These are phyloP conservation scores for Panicum hallii DNA, from an alignment of 202 grass and related monocot species.

Conservation along the genomic window DNA sequence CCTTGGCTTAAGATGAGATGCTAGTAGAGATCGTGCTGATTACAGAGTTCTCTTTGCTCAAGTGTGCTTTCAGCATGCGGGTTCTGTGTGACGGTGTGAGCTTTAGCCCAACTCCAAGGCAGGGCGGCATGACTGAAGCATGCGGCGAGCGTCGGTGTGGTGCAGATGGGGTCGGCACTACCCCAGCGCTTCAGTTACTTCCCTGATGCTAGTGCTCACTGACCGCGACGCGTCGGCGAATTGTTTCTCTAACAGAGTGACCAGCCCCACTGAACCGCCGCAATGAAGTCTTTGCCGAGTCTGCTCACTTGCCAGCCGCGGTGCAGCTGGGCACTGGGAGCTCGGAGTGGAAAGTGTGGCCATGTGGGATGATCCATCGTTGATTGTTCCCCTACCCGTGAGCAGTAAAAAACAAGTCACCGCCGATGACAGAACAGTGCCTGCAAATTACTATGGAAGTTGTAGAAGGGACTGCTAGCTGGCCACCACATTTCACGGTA, in stretches of 20 bases:
- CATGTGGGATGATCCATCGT: slow-evolving; percentile 5
- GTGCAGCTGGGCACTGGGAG: slow-evolving; percentile 16
- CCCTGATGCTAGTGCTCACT: not conserved
- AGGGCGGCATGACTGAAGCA: slow-evolving; percentile 13
- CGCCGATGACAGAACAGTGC: not conserved
- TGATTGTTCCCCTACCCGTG: not conserved
- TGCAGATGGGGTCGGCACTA: not conserved
- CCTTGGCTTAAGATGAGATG: slow-evolving; percentile 6
- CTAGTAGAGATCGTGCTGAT: not conserved
- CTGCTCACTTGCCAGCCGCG: slow-evolving; percentile 8
- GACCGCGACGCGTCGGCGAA: slow-evolving; percentile 34
- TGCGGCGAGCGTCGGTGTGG: slow-evolving; percentile 17
- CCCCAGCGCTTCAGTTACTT: slow-evolving; percentile 26
- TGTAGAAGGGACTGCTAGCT: not conserved
- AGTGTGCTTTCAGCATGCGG: not conserved
- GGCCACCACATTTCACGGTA: not conserved
- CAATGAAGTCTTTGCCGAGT: slow-evolving; percentile 12
- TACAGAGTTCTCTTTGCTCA: not conserved
- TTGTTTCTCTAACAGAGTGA: not conserved
- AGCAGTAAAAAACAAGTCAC: not conserved
- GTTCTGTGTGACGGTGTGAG: not conserved
- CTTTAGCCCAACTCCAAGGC: not conserved
- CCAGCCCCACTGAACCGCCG: not conserved
- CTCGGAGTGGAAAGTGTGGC: slow-evolving; percentile 19
- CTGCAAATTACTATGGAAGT: not conserved